phyloP scores from a whole-genome alignment of 2,329 filamentous ascomycete genomes.

The Xylaria sp. region DNA sequence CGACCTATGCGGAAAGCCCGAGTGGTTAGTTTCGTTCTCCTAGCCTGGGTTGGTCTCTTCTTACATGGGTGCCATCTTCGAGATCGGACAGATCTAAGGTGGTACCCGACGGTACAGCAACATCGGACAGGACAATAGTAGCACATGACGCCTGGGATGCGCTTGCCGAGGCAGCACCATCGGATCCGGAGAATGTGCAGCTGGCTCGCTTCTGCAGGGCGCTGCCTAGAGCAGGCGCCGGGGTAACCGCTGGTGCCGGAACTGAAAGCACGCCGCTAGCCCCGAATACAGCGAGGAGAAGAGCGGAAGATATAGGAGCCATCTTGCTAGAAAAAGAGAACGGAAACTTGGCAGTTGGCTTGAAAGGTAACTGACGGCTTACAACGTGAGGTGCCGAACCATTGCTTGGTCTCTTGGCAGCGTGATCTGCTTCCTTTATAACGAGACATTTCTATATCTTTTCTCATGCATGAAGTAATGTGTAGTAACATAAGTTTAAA shows the following conservation, averaged over 20 bases:
- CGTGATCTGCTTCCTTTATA: conserved; percentile 21
- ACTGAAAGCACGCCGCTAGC: conserved; percentile 19
- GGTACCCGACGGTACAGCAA: conserved; percentile 66
- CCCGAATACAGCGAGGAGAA: conserved; percentile 29
- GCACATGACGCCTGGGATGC: conserved; percentile 63
- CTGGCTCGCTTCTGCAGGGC: conserved; percentile 29
- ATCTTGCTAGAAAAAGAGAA: conserved; percentile 17
- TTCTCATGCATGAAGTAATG: neutral
- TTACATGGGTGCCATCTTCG: conserved; percentile 59
- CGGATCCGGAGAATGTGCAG: conserved; percentile 67
- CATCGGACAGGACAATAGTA: conserved; percentile 63
- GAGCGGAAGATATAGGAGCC: conserved; percentile 18
- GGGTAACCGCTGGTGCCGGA: conserved; percentile 17
- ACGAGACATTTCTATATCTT: neutral
- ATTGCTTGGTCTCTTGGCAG: conserved; percentile 21
- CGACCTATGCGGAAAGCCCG: conserved; percentile 55
- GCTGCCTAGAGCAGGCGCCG: conserved; percentile 22
- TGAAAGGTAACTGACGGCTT: conserved; percentile 15
- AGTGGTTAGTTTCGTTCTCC: neutral
- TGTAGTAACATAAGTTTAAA: neutral
- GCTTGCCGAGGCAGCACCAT: conserved; percentile 52
- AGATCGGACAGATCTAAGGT: conserved; percentile 69
- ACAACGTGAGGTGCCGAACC: neutral
- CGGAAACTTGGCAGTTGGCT: neutral
- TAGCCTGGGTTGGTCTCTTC: neutral